Conservation (phyloP, 1,284 basidiomycete species). For the Nidula niveotomentosa region DNA sequence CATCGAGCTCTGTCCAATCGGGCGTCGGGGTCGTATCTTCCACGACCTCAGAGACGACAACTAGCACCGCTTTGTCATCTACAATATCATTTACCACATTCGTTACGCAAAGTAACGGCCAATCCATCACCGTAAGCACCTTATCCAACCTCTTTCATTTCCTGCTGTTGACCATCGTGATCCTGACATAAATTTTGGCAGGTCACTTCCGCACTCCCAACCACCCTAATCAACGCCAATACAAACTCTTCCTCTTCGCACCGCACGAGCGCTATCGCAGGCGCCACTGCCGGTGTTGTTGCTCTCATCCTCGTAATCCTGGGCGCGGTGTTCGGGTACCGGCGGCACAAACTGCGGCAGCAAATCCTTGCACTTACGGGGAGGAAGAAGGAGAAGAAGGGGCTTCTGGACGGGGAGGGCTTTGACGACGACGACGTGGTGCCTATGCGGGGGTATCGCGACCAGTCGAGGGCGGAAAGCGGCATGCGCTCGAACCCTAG, state of each 20-base stretch:
- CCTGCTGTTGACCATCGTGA: too few relatives aligned
- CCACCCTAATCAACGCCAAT: slow-evolving; percentile 18
- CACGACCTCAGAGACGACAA: too few relatives aligned
- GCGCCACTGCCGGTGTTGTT: slow-evolving; percentile 20
- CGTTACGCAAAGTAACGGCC: too few relatives aligned
- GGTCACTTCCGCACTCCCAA: slow-evolving; percentile 22
- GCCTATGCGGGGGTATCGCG: slow-evolving; percentile 7
- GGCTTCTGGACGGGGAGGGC: slow-evolving; percentile 30
- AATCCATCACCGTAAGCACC: too few relatives aligned
- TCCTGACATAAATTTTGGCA: neutral
- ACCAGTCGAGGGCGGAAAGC: neutral
- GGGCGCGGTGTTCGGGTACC: slow-evolving; percentile 19
- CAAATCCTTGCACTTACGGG: slow-evolving; percentile 6
- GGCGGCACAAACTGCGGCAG: slow-evolving; percentile 20
- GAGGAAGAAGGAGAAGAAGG: slow-evolving; percentile 19
- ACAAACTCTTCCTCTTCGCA: slow-evolving; percentile 5
- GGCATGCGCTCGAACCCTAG: neutral
- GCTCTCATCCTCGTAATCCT: slow-evolving; percentile 23
- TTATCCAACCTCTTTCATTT: too few relatives aligned
- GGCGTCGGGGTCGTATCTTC: too few relatives aligned
- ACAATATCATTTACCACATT: too few relatives aligned
- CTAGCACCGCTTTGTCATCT: too few relatives aligned
- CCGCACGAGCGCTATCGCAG: slow-evolving; percentile 27
- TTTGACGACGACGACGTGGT: slow-evolving; percentile 27
- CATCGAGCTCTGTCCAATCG: too few relatives aligned